A percentile compares a stretch with the other conserved stretches of the same genome.
phyloP scores from a whole-genome alignment of 1,139 yeast species.

The Yamadazyma friedrichii region DNA sequence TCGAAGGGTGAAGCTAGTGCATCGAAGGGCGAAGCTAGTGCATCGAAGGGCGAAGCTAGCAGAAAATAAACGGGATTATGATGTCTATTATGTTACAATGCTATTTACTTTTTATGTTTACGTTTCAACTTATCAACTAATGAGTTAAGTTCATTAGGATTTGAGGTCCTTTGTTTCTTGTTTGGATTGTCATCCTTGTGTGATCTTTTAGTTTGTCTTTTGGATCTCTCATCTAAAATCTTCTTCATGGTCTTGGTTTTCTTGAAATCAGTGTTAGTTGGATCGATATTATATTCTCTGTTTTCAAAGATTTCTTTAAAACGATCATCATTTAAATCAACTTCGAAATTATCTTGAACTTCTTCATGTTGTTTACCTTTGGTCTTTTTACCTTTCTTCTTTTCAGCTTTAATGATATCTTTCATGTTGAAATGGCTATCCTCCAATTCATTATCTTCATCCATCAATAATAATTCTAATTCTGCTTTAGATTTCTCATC shows the following conservation, averaged over 20 bases:
- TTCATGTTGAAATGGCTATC: constrained; percentile 75
- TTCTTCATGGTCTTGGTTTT: constrained; percentile 85
- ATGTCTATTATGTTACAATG: constrained; percentile 2
- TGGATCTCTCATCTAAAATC: constrained; percentile 71
- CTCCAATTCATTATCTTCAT: constrained; percentile 52
- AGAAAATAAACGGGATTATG: too few species aligned
- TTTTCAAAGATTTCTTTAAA: constrained; percentile 84
- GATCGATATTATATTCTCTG: constrained; percentile 90
- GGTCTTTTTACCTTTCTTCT: constrained; percentile 46
- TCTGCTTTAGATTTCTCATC: constrained; percentile 60
- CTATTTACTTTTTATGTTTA: constrained; percentile 19
- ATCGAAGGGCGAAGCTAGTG: neutral
- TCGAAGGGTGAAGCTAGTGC: neutral
- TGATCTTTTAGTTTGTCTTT: constrained; percentile 35
- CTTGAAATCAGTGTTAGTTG: constrained; percentile 84
- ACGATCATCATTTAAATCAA: constrained; percentile 78
- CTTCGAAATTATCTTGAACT: constrained; percentile 64
- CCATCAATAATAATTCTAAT: constrained; percentile 71
- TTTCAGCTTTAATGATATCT: constrained; percentile 72
- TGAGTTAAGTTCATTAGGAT: constrained; percentile 15
- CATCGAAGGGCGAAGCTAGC: neutral
- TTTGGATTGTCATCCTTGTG: constrained; percentile 13
- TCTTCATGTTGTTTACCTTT: constrained; percentile 42
- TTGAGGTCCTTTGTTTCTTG: constrained; percentile 10
- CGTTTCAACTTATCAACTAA: constrained; percentile 41